Conservation (phyloP, 306 rosid species). For the Sphenostylis stenocarpa region DNA sequence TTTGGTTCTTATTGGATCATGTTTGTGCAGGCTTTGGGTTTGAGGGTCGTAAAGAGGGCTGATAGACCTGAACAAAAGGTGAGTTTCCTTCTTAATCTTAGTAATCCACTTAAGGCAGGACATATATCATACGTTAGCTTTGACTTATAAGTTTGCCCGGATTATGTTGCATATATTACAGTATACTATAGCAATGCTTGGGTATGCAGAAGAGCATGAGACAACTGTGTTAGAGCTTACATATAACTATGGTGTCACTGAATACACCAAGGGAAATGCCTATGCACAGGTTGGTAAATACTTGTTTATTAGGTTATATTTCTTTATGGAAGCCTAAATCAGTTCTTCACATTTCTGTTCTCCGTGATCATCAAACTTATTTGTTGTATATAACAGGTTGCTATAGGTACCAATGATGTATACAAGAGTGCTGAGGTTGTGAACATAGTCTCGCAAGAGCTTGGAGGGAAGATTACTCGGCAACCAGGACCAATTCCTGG, state of each 20-base stretch:
- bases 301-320: background rate
- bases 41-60: conserved; percentile 67
- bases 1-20: conserved; percentile 28
- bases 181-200: conserved; percentile 84
- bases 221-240: conserved; percentile 91
- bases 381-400: conserved; percentile 54
- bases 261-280: conserved; percentile 90
- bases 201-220: conserved; percentile 83
- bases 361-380: conserved; percentile 11
- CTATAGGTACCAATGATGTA: conserved; percentile 91
- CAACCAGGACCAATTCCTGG: conserved; percentile 92
- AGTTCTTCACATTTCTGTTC: conserved; percentile 11
- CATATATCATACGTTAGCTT: background rate
- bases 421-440: conserved; percentile 91
- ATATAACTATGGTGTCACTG: conserved; percentile 89
- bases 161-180: conserved; percentile 41
- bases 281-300: conserved; percentile 76
- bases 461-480: conserved; percentile 94
- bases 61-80: conserved; percentile 94
- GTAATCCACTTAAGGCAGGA: background rate
- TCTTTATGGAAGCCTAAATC: background rate
- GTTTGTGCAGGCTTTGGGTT: conserved; percentile 71
- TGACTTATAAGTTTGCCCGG: background rate
- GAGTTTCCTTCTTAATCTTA: conserved; percentile 9
- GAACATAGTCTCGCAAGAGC: conserved; percentile 66